Evolutionary conservation across 2,329 filamentous ascomycete species (phyloP).

Genomic region (Xylariaceae sp.): DNA sequence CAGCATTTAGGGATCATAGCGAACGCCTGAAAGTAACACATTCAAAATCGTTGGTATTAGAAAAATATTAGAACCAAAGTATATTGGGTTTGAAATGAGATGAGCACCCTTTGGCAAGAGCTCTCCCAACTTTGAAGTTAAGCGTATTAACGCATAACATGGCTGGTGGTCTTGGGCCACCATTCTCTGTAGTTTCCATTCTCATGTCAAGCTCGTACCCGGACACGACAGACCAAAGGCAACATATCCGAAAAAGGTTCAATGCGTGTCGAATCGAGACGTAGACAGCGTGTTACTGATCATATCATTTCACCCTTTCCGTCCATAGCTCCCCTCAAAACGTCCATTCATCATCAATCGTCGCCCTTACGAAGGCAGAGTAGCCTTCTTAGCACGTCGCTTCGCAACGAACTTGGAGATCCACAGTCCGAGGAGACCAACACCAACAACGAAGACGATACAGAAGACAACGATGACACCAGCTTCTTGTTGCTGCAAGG

Average conservation of each 20-base stretch:
- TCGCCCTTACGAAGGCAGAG: conserved; percentile 26
- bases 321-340: conserved; percentile 12
- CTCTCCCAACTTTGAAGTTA: conserved; percentile 20
- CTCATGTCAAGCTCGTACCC: conserved; percentile 9
- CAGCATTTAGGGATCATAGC: background rate
- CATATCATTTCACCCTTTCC: conserved; percentile 22
- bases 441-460: conserved; percentile 39
- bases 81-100: conserved; percentile 29
- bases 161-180: conserved; percentile 15
- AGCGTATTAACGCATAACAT: conserved; percentile 23
- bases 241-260: conserved; percentile 18
- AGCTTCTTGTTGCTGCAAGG: conserved; percentile 33
- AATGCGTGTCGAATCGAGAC: conserved; percentile 25
- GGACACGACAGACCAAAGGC: conserved; percentile 23
- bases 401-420: conserved; percentile 35
- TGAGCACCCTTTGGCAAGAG: conserved; percentile 27
- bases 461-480: conserved; percentile 40
- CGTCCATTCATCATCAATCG: conserved; percentile 9
- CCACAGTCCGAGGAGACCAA: conserved; percentile 35
- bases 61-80: conserved; percentile 33
- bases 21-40: conserved; percentile 1
- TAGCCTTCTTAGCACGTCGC: conserved; percentile 35
- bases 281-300: conserved; percentile 25
- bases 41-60: conserved; percentile 34
- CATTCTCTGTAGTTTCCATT: conserved; percentile 11